Base-by-base conservation (phyloP, 2,329 filamentous ascomycete genomes). In the Bipolaris victoriae region DNA sequence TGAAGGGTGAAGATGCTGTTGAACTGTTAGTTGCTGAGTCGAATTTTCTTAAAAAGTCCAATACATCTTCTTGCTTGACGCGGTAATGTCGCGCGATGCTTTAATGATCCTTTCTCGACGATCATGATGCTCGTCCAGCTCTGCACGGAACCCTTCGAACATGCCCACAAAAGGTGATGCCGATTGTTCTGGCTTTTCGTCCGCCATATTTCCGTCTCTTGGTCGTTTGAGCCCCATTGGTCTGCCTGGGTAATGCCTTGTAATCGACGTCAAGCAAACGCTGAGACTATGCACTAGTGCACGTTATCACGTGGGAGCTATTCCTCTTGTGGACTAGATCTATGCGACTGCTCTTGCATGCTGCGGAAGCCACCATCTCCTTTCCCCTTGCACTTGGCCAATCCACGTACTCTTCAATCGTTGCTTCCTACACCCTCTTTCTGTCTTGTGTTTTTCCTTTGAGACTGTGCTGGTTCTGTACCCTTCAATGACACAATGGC, bases 51-150 rank as follows among this genome's bases (percentile, higher is more conserved):
- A 35, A n/a, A 39, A 49, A 5, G 10, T 26, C 31, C 65, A 83
- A 79, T 78, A 96, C 92, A 98, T 96, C 80, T 98, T 99, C 83
- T 99, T 99, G 78, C 92, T 97, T 52, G 92, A 82, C 0, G 92
- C 92, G 6, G 95, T 99, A 57, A 99, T 90, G 76, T 99, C 95
- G 61, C 94, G 84, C 7, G 91, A 96, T 2, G 88, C 89, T 80
- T 98, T 99, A 72, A 96, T 90, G 66, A 97, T 87, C 51, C 90
- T 86, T 79, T 97, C 93, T 55, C 92, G 86, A 15, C 95, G 88
- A 77, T 98, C 95, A 76, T 99, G 91, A 74, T 98, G 94, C 78
- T 95, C 87, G 72, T 99, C 95, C 26, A 99, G 83, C 78, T 97
- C 93, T 69, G 89, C 84, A 49, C 93, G 89, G 75, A 98, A 97